Base-by-base conservation (phyloP, 2,329 filamentous ascomycete species). In the Fusarium illudens region DNA sequence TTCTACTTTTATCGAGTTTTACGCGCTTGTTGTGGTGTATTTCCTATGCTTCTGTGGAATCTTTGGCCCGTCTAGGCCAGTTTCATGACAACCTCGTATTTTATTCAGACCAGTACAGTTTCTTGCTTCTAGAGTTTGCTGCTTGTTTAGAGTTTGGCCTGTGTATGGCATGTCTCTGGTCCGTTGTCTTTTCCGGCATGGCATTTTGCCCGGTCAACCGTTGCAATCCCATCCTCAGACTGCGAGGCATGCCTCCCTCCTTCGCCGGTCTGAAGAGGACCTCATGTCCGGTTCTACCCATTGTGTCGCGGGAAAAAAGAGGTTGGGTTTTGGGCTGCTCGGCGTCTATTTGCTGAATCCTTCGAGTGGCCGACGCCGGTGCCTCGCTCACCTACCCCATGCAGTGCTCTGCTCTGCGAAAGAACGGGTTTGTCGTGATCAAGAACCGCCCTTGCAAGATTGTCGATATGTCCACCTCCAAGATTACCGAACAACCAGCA, bases 381-480 rank as follows among this genome's bases (percentile, higher is more conserved):
- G 95, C 96, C 78, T 98, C 96, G 76, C 80, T 86, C 79, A 99
- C 96, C 80, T 97, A 82, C 87, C 96, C 96, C 77, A 96, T 97
- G 93, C 96, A 99, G 89, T 99, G 96, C 86, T 99, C 96, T 86
- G 95, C 96, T 79, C 89, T 99, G 88, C 92, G 96, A 83, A 98
- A 99, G 94, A 97, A 96, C 91, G 95, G 96, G 75, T 91, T 92
- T 89, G 96, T 99, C 83, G 91, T 95, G 83, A 98, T 99, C 87
- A 99, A 99, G 91, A 86, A 88, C 85, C 96, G 96, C 78, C 96
- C 96, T 78, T 99, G 96, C 94, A 99, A 98, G 92, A 99, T 99
- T 79, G 93, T 98, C 84, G 96, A 99, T n/a, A n/a, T n/a, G n/a
- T n/a, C n/a, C n/a, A n/a, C n/a, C n/a, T n/a, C n/a, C n/a, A n/a